A percentile compares a stretch with the other conserved stretches of the same genome.
These are phyloP conservation scores for Tulasnella calospora DNA, from an alignment of 768 basidiomycete genomes.

Conservation along the genomic window DNA sequence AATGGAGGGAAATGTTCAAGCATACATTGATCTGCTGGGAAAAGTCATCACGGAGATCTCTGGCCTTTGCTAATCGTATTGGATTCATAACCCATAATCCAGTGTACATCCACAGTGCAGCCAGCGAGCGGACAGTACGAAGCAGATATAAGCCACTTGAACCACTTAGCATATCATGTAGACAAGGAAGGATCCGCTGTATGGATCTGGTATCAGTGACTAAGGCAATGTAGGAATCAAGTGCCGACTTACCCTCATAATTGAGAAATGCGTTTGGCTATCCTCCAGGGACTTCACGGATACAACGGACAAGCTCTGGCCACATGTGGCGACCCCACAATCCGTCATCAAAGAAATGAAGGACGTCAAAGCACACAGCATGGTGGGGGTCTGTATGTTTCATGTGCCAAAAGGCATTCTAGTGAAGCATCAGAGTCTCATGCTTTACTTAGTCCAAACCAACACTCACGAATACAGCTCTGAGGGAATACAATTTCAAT, in stretches of 20 bases:
- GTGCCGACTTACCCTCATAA: neutral
- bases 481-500: neutral
- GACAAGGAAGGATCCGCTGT: neutral
- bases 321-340: constrained; percentile 7
- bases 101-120: neutral
- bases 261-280: neutral
- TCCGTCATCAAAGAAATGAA: constrained; percentile 7
- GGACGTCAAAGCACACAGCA: neutral
- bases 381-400: neutral
- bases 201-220: neutral
- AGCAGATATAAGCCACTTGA: neutral
- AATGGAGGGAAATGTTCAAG: too few relatives aligned
- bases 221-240: neutral
- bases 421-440: too few relatives aligned
- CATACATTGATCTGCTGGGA: neutral
- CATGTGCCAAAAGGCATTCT: constrained; percentile 12
- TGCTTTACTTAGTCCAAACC: too few relatives aligned
- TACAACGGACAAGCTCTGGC: neutral
- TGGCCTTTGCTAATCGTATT: neutral
- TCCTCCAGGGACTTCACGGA: neutral
- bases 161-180: neutral
- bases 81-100: neutral
- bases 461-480: neutral
- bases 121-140: neutral
- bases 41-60: neutral